Evolutionary conservation across 2,329 filamentous ascomycete genomes (phyloP).

Genomic region (Alternaria tenuissima): DNA sequence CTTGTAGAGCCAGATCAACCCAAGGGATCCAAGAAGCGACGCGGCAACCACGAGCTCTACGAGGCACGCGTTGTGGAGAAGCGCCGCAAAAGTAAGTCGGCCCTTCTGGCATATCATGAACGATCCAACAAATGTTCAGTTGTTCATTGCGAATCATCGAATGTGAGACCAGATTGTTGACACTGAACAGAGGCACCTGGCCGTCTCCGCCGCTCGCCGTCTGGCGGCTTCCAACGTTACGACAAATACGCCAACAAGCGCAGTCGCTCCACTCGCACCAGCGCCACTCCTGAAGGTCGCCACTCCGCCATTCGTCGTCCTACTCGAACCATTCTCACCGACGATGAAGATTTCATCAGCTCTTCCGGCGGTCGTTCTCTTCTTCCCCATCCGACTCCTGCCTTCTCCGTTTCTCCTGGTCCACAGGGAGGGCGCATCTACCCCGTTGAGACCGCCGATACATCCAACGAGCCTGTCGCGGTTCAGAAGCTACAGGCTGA

Average conservation of each 20-base stretch:
- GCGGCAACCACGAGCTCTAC: constrained; percentile 37
- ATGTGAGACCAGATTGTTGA: constrained; percentile 8
- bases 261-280: constrained; percentile 13
- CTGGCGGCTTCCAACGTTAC: constrained; percentile 35
- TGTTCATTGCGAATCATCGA: background rate
- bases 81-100: constrained; percentile 34
- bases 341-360: constrained; percentile 20
- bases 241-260: constrained; percentile 28
- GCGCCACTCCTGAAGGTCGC: constrained; percentile 11
- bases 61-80: constrained; percentile 39
- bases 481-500: constrained; percentile 40
- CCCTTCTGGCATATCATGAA: background rate
- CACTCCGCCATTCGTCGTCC: constrained; percentile 1
- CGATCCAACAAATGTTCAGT: background rate
- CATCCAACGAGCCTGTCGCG: constrained; percentile 29
- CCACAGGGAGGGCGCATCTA: constrained; percentile 5
- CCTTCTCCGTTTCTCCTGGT: constrained; percentile 23
- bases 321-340: constrained; percentile 15
- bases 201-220: constrained; percentile 41
- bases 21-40: constrained; percentile 29
- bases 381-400: constrained; percentile 11
- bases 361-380: background rate
- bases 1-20: constrained; percentile 37
- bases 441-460: constrained; percentile 10
- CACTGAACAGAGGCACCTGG: constrained; percentile 17